These are phyloP conservation scores for Glycine soja DNA, from an alignment of 306 rosid species.

Conservation along the genomic window DNA sequence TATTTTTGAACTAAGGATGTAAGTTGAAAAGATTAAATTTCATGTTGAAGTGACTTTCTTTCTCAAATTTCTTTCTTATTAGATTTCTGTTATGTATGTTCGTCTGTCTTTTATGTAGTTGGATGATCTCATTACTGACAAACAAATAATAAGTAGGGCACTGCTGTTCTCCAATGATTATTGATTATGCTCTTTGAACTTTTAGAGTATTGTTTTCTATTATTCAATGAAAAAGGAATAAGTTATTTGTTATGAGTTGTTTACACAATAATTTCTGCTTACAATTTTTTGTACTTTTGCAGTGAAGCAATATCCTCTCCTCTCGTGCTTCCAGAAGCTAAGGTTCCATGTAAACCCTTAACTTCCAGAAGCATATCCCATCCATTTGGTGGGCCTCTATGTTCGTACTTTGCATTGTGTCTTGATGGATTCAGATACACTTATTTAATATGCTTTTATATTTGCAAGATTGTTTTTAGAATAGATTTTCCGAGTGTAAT, in stretches of 20 bases:
- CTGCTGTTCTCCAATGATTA: neutral
- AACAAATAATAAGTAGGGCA: neutral
- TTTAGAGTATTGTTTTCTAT: neutral
- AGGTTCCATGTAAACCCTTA: neutral
- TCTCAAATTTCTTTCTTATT: neutral
- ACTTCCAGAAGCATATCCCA: too few relatives aligned
- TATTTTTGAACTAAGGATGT: conserved; percentile 38
- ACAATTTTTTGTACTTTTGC: neutral
- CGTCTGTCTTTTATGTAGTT: neutral
- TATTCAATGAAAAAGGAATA: neutral
- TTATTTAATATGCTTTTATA: conserved; percentile 1
- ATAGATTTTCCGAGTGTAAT: neutral
- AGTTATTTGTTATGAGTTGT: neutral
- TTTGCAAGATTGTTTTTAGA: neutral
- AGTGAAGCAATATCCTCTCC: neutral
- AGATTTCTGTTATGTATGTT: neutral
- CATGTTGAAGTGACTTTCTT: neutral
- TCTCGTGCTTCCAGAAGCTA: conserved; percentile 10
- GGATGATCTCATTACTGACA: neutral
- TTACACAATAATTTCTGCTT: neutral
- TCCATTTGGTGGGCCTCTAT: neutral
- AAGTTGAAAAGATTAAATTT: neutral
- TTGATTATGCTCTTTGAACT: neutral
- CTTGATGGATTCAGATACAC: neutral
- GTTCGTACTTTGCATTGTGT: neutral